Conservation (phyloP, 257 asterid genomes). For the Prunella vulgaris region DNA sequence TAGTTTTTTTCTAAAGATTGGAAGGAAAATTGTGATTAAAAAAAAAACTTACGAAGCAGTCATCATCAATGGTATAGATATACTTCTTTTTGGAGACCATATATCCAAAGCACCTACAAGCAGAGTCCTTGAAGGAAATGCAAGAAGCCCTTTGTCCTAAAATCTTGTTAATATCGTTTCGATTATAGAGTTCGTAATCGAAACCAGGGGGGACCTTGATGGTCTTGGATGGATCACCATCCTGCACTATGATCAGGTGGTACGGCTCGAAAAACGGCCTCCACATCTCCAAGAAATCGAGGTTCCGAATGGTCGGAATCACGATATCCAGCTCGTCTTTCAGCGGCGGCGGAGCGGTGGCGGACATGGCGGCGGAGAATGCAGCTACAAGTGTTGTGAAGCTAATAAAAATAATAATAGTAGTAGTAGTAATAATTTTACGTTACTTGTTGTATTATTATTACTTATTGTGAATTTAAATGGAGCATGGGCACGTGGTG, state of each 20-base stretch:
- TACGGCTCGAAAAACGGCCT: constrained; percentile 65
- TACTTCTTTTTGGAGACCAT: constrained; percentile 79
- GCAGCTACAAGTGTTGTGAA: neutral
- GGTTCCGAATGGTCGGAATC: constrained; percentile 68
- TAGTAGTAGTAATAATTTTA: neutral
- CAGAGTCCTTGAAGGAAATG: constrained; percentile 77
- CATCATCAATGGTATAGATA: constrained; percentile 72
- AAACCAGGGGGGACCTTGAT: constrained; percentile 67
- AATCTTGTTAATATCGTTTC: constrained; percentile 61
- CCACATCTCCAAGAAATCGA: constrained; percentile 77
- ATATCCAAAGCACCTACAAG: constrained; percentile 76
- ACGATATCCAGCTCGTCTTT: constrained; percentile 72
- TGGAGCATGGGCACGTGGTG: constrained; percentile 18
- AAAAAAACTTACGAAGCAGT: constrained; percentile 60
- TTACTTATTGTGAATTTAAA: neutral
- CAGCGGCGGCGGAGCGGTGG: constrained; percentile 41
- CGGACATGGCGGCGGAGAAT: constrained; percentile 30
- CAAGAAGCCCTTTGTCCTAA: constrained; percentile 70
- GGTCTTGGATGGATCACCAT: constrained; percentile 60
- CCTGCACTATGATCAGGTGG: constrained; percentile 71
- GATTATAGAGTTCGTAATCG: constrained; percentile 65
- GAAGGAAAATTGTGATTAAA: too few relatives aligned
- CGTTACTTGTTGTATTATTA: neutral
- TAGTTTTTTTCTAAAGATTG: too few relatives aligned
- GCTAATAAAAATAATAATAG: neutral